Percentiles rank a stretch among this genome's conserved stretches.
Evolutionary conservation across 2,329 filamentous ascomycete genomes (phyloP).

Genomic region (Penicillium sp.): DNA sequence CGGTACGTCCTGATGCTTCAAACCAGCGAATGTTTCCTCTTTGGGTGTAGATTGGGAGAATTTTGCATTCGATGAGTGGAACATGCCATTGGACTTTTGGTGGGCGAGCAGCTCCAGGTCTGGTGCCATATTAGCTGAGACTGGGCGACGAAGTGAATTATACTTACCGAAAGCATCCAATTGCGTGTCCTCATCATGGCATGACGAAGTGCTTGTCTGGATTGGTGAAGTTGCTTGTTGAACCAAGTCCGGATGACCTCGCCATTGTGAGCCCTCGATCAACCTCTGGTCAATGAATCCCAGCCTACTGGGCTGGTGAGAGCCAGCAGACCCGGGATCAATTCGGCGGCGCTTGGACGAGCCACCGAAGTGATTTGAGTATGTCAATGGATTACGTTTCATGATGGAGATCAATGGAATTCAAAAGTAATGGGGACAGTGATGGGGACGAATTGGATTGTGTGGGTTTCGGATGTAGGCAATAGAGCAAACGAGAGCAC

Average conservation of each 20-base stretch:
- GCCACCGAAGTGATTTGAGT: conserved; percentile 11
- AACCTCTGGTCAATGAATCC: conserved; percentile 26
- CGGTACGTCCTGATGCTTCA: conserved; percentile 1
- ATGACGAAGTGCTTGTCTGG: neutral
- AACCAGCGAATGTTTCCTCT: neutral
- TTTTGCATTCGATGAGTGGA: neutral
- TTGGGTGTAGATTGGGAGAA: neutral
- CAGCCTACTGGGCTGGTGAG: conserved; percentile 9
- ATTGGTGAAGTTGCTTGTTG: neutral
- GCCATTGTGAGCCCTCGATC: conserved; percentile 25
- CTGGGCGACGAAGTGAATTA: neutral
- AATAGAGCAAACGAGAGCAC: conserved; percentile 4
- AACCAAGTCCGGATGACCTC: conserved; percentile 5
- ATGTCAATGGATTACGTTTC: conserved; percentile 14
- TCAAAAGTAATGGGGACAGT: neutral
- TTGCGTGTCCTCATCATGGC: conserved; percentile 28
- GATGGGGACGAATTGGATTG: neutral
- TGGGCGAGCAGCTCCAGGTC: conserved; percentile 43
- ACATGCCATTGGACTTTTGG: conserved; percentile 14
- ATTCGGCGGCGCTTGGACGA: conserved; percentile 13
- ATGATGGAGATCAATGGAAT: conserved; percentile 13
- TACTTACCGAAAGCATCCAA: conserved; percentile 54
- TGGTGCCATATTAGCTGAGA: conserved; percentile 14
- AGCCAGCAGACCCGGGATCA: conserved; percentile 4
- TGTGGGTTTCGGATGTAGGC: neutral